A percentile compares a stretch with the other conserved stretches of the same genome.
Evolutionary conservation across 2,329 filamentous ascomycete species (phyloP).

Genomic region (Ustilaginoidea virens): DNA sequence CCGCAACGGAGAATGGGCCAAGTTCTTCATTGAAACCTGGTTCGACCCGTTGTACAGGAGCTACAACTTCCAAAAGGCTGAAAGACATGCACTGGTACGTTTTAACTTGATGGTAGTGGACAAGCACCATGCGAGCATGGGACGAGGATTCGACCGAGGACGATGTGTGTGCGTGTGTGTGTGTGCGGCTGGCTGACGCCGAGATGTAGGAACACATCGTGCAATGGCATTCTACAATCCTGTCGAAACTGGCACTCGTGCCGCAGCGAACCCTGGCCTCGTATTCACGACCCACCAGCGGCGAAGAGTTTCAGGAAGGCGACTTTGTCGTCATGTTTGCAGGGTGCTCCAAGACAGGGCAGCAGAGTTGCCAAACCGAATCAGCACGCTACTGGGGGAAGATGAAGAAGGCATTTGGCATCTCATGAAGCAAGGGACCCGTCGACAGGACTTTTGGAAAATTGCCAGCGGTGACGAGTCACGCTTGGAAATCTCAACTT

Average conservation of each 20-base stretch:
- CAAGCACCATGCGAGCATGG: too few relatives aligned
- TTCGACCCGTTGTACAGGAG: conserved; percentile 85
- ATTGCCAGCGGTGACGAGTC: too few relatives aligned
- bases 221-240: conserved; percentile 93
- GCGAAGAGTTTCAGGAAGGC: conserved; percentile 60
- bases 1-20: conserved; percentile 74
- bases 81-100: conserved; percentile 74
- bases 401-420: conserved; percentile 27
- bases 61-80: conserved; percentile 94
- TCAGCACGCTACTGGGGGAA: conserved; percentile 37
- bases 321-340: conserved; percentile 73
- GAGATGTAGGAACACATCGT: conserved; percentile 59
- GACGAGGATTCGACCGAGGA: too few relatives aligned
- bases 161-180: not conserved
- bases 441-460: too few relatives aligned
- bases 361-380: conserved; percentile 55
- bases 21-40: conserved; percentile 89
- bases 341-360: conserved; percentile 46
- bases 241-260: conserved; percentile 79
- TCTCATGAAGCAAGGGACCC: conserved; percentile 3
- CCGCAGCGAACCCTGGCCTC: conserved; percentile 74
- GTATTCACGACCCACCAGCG: conserved; percentile 44
- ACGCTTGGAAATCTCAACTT: too few relatives aligned
- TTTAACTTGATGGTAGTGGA: too few relatives aligned
- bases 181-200: not conserved